Percentiles rank a stretch among this genome's conserved stretches.
These are phyloP conservation scores for Funneliformis caledonium DNA, from an alignment of 371 early-diverging fungal species.

Conservation along the genomic window DNA sequence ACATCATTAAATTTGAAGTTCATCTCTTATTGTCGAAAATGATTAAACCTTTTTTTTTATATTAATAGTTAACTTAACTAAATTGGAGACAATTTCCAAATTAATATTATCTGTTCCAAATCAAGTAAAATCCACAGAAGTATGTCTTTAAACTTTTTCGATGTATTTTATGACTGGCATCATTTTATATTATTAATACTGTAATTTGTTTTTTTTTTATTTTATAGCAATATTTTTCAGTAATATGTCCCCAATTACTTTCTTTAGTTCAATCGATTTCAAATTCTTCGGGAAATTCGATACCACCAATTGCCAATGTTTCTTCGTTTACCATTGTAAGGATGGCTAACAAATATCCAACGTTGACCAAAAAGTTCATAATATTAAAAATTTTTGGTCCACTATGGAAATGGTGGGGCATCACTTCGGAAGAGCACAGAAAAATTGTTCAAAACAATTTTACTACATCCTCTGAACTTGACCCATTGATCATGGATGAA, in stretches of 20 bases:
- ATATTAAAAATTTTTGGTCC: conserved; percentile 46
- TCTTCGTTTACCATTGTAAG: conserved; percentile 63
- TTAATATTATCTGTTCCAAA: conserved; percentile 69
- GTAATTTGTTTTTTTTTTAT: neutral
- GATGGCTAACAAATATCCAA: conserved; percentile 57
- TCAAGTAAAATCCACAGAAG: conserved; percentile 63
- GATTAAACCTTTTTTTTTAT: conserved; percentile 22
- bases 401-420: conserved; percentile 33
- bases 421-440: conserved; percentile 36
- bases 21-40: neutral
- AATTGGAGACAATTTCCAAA: conserved; percentile 66
- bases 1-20: conserved; percentile 2
- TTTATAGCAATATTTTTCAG: conserved; percentile 56
- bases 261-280: conserved; percentile 44
- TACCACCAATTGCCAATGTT: conserved; percentile 43
- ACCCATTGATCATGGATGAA: conserved; percentile 52
- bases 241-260: conserved; percentile 62
- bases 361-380: conserved; percentile 56
- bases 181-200: neutral
- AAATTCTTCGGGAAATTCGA: conserved; percentile 2
- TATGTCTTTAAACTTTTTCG: neutral
- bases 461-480: conserved; percentile 41
- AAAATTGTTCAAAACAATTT: conserved; percentile 37
- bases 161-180: neutral
- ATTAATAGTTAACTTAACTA: conserved; percentile 55